Percentiles rank a stretch among this genome's conserved stretches.
Conservation (phyloP, 768 basidiomycete genomes). For the Suillus spraguei region DNA sequence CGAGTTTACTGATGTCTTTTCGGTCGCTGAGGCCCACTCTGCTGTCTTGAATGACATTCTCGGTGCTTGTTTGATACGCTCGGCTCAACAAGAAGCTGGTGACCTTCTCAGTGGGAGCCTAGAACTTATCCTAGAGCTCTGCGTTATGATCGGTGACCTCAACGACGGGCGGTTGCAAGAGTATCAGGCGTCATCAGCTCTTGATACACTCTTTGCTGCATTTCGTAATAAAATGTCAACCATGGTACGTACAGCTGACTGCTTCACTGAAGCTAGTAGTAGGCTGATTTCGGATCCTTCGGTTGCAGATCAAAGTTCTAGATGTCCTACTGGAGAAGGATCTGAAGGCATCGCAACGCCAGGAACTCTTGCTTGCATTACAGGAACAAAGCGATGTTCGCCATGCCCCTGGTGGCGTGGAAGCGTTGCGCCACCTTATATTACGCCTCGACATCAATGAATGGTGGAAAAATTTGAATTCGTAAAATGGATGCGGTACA, state of each 20-base stretch:
- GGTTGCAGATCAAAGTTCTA: slow-evolving; percentile 54
- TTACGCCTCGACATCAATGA: slow-evolving; percentile 54
- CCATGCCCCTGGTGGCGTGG: slow-evolving; percentile 50
- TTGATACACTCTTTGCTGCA: slow-evolving; percentile 54
- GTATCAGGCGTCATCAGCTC: slow-evolving; percentile 58
- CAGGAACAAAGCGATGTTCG: slow-evolving; percentile 32
- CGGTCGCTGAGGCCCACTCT: slow-evolving; percentile 69
- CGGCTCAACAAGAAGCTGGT: slow-evolving; percentile 64
- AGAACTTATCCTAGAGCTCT: slow-evolving; percentile 68
- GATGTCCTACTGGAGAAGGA: slow-evolving; percentile 59
- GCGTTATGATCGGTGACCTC: slow-evolving; percentile 64
- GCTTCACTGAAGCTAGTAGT: not conserved
- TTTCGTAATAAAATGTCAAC: slow-evolving; percentile 58
- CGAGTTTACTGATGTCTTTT: slow-evolving; percentile 71
- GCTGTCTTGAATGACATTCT: slow-evolving; percentile 72
- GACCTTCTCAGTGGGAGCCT: slow-evolving; percentile 65
- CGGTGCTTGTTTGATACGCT: slow-evolving; percentile 71
- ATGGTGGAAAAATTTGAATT: slow-evolving; percentile 51
- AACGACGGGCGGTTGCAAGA: slow-evolving; percentile 57
- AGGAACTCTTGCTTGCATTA: slow-evolving; percentile 26
- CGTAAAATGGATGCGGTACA: not conserved
- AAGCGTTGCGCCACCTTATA: slow-evolving; percentile 57
- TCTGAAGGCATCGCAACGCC: slow-evolving; percentile 19
- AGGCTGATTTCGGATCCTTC: slow-evolving; percentile 4
- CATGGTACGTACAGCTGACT: slow-evolving; percentile 47